A percentile compares a stretch with the other conserved stretches of the same genome.
Conservation (phyloP, 108 stramenopile species). For the Chaetoceros muelleri region DNA sequence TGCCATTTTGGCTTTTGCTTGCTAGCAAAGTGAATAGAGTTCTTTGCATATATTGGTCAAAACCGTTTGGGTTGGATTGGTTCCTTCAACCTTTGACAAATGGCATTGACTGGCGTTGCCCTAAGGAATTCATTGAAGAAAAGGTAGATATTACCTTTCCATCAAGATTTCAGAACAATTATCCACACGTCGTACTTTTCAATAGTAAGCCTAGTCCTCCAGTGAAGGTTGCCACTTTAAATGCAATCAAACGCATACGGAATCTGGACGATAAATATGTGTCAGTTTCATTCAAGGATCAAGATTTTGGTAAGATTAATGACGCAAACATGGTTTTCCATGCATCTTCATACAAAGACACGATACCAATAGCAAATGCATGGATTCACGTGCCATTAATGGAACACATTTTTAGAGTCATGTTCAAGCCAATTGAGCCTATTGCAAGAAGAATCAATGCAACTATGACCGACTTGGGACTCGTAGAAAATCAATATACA, state of each 20-base stretch:
- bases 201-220: neutral
- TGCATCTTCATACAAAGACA: neutral
- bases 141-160: neutral
- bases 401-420: neutral
- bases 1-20: neutral
- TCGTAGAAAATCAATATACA: neutral
- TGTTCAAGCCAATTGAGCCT: neutral
- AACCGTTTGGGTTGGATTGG: neutral
- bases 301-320: neutral
- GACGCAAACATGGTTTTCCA: neutral
- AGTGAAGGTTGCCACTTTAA: neutral
- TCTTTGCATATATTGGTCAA: neutral
- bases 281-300: neutral
- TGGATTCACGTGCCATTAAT: neutral
- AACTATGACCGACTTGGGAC: neutral
- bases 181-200: neutral
- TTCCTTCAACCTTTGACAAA: neutral
- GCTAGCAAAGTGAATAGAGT: neutral
- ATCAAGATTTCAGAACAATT: neutral
- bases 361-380: neutral
- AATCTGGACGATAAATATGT: neutral
- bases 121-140: neutral
- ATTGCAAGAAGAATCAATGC: neutral
- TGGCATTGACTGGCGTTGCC: neutral
- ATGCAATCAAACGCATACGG: neutral